These are phyloP conservation scores for Batrachochytrium dendrobatidis DNA, from an alignment of 371 early-diverging fungal species.

Conservation along the genomic window DNA sequence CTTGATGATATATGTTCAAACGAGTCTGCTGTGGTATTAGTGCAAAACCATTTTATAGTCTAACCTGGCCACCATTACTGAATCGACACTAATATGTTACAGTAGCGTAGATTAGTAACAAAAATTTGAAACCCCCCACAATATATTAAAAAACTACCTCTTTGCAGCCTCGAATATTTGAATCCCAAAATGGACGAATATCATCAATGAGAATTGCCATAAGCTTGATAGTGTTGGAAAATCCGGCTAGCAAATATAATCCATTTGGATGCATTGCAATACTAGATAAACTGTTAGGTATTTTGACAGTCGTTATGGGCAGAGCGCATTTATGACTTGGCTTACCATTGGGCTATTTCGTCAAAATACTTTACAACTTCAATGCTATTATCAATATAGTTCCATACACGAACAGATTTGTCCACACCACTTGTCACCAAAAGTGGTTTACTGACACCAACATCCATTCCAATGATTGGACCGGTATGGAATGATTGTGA, in stretches of 20 bases:
- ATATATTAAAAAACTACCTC: constrained; percentile 29
- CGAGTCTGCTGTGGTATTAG: too few species aligned
- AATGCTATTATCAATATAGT: constrained; percentile 39
- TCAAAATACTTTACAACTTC: constrained; percentile 43
- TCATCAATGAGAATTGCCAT: constrained; percentile 52
- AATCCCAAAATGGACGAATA: constrained; percentile 43
- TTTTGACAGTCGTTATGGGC: neutral
- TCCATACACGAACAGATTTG: constrained; percentile 49
- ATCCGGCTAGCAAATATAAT: constrained; percentile 47
- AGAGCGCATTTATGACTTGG: neutral
- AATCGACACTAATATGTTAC: constrained; percentile 31
- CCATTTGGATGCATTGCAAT: constrained; percentile 49
- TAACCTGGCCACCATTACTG: constrained; percentile 44
- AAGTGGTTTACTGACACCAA: constrained; percentile 43
- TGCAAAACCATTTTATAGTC: too few species aligned
- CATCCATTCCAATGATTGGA: constrained; percentile 41
- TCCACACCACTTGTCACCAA: constrained; percentile 46
- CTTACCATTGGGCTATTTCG: constrained; percentile 38
- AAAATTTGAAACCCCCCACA: too few species aligned
- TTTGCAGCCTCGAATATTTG: constrained; percentile 39
- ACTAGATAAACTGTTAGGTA: constrained; percentile 9
- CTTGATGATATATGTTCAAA: too few species aligned
- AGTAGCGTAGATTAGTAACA: neutral
- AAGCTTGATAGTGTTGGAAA: constrained; percentile 40
- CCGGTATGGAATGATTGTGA: constrained; percentile 44